phyloP scores from a whole-genome alignment of 2,329 filamentous ascomycete genomes.

The Monilinia laxa region DNA sequence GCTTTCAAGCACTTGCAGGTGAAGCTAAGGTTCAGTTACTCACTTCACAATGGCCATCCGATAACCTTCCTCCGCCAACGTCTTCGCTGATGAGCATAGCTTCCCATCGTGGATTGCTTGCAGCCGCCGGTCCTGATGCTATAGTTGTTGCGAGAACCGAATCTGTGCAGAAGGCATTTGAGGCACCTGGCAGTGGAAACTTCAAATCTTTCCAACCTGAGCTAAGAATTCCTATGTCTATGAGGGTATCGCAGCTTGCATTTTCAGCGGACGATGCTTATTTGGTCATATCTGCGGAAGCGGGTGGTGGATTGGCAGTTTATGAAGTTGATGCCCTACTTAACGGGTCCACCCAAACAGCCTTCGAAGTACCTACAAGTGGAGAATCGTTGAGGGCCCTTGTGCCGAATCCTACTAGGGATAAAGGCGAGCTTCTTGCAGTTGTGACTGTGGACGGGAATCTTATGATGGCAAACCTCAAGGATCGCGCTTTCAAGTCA shows the following conservation, averaged over 20 bases:
- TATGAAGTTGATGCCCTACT: constrained; percentile 73
- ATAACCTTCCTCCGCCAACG: constrained; percentile 65
- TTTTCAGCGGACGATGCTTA: constrained; percentile 90
- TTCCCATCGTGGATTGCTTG: constrained; percentile 74
- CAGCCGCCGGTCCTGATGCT: constrained; percentile 80
- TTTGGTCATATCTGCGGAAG: constrained; percentile 78
- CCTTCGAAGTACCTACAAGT: constrained; percentile 76
- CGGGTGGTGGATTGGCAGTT: constrained; percentile 76
- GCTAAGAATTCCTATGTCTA: constrained; percentile 68
- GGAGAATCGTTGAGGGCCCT: constrained; percentile 71
- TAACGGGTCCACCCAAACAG: constrained; percentile 63
- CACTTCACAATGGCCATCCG: constrained; percentile 71
- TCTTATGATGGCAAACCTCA: constrained; percentile 79
- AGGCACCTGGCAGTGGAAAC: constrained; percentile 59
- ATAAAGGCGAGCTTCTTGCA: constrained; percentile 73
- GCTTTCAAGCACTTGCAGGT: constrained; percentile 76
- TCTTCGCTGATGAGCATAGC: constrained; percentile 84
- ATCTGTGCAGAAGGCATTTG: constrained; percentile 73
- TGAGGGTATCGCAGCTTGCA: constrained; percentile 79
- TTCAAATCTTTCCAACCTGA: constrained; percentile 71
- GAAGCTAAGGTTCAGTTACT: constrained; percentile 80
- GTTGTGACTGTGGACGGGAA: constrained; percentile 79
- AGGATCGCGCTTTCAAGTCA: constrained; percentile 58
- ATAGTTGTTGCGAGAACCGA: constrained; percentile 77
- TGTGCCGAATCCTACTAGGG: constrained; percentile 74